These are phyloP conservation scores for Boechera stricta DNA, from an alignment of 345 rosid species.

Conservation along the genomic window DNA sequence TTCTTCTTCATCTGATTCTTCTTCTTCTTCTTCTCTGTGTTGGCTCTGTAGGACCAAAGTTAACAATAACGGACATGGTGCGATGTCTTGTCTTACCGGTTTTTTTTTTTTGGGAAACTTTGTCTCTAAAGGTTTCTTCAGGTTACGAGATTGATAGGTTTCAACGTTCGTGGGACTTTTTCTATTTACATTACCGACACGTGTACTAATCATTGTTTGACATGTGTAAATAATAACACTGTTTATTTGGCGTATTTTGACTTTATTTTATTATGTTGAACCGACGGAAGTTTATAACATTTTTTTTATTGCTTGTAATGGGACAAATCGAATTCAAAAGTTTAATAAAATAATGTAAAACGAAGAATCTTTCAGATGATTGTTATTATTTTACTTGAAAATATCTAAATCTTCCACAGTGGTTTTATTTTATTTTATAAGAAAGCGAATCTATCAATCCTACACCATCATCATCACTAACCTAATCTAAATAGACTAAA, in stretches of 20 bases:
- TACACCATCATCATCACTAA: conserved; percentile 21
- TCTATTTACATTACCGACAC: neutral
- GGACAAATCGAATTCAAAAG: conserved; percentile 37
- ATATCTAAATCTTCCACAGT: conserved; percentile 31
- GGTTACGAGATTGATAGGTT: conserved; percentile 21
- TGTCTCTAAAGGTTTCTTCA: conserved; percentile 28
- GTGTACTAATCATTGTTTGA: neutral
- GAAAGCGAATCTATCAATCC: conserved; percentile 33
- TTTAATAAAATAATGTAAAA: conserved; percentile 25
- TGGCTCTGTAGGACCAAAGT: conserved; percentile 61
- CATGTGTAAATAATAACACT: conserved; percentile 28
- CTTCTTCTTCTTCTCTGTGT: neutral
- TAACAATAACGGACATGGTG: conserved; percentile 41
- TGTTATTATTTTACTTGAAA: neutral
- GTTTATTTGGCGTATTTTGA: conserved; percentile 13
- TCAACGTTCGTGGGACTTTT: neutral
- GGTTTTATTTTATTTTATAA: neutral
- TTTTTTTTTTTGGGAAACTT: conserved; percentile 5
- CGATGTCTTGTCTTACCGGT: conserved; percentile 65
- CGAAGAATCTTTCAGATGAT: conserved; percentile 42
- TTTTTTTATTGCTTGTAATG: conserved; percentile 21
- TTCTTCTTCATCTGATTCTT: conserved; percentile 14
- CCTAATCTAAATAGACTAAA: neutral
- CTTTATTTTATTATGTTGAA: conserved; percentile 36
- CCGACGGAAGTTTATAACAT: conserved; percentile 32